A percentile compares a stretch with the other conserved stretches of the same genome.
Evolutionary conservation across 1,284 basidiomycete species (phyloP).

Genomic region (Vanrija pseudolonga): DNA sequence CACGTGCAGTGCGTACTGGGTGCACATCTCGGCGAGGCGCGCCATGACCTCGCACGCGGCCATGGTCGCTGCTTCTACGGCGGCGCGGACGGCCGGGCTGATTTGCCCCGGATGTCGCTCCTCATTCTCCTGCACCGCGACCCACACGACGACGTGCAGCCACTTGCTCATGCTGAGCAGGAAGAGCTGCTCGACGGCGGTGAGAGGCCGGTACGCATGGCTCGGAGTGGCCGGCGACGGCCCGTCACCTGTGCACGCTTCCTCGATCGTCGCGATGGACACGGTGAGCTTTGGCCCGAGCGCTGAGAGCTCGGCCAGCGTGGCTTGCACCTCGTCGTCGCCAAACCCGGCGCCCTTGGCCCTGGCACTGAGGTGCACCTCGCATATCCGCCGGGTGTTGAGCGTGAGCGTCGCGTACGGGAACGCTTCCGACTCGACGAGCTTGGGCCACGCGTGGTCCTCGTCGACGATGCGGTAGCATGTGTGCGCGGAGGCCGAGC

Average conservation of each 20-base stretch:
- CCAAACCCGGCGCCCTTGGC: not conserved
- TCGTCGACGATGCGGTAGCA: slow-evolving; percentile 7
- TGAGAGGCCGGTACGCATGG: not conserved
- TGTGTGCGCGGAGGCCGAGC: slow-evolving; percentile 4
- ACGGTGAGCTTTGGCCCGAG: not conserved
- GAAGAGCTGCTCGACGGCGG: slow-evolving; percentile 4
- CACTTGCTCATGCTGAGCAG: slow-evolving; percentile 9
- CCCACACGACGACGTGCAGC: slow-evolving; percentile 10
- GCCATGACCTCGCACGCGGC: slow-evolving; percentile 10
- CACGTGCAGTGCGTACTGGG: not conserved
- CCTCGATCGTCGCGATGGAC: not conserved
- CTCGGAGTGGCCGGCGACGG: not conserved
- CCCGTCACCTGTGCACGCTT: too few species aligned
- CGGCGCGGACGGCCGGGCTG: not conserved
- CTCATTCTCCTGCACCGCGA: slow-evolving; percentile 2
- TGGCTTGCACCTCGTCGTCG: not conserved
- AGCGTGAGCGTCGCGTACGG: slow-evolving; percentile 1
- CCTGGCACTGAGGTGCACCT: slow-evolving; percentile 1
- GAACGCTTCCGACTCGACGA: not conserved
- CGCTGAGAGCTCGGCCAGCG: not conserved
- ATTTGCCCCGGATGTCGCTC: not conserved
- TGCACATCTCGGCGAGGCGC: not conserved
- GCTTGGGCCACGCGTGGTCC: slow-evolving; percentile 7
- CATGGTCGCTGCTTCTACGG: slow-evolving; percentile 1
- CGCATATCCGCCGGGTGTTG: not conserved